Base-by-base conservation (phyloP, 148 eudicot genomes). In the Polygonum aviculare region DNA sequence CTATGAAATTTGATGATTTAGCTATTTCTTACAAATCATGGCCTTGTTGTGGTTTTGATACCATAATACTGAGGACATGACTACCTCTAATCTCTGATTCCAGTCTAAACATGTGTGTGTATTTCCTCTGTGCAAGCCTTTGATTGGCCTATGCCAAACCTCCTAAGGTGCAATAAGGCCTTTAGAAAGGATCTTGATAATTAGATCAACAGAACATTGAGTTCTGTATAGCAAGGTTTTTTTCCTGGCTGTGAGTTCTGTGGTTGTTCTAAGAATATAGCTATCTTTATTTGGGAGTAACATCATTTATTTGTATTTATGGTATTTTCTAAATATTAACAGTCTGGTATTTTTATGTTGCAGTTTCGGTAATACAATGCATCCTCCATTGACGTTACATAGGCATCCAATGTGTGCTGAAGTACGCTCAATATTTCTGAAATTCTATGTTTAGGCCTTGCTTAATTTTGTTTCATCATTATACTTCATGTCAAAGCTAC, bases 401-500 rank as follows among this genome's bases (percentile, higher is more conserved):
- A 82, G 93, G 82, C 95, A 93, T 79, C 97, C 97, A 31, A 86
- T 93, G 91, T 93, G 97, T 78, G 95, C 86, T 75, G 97, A 93
- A 76, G 97, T 90, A 85, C 90, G 95, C 85, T 82, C 39, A 74
- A 16, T 70, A 74, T 45, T 44, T 70, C 72, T 63, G 36, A 67
- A 6, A 7, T 73, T 35, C 51, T 9, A 39, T 21, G 57, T 36
- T 2, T 19, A 31, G 62, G 67, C 7, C 63, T n/a, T 39, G 49
- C 26, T 49, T 16, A 14, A 10, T 22, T 3, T 51, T 45, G 0
- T 0, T 15, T 21, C 19, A 41, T 39, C 10, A 36, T 67, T 11
- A n/a, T 7, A 7, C 63, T 41, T 7, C 31, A 72, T 72, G 35
- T 72, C 52, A 72, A 38, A 44, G 18, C 18, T 21, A 33, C 14